phyloP scores from a whole-genome alignment of 1,284 basidiomycete species.

The Mixia osmundae region DNA sequence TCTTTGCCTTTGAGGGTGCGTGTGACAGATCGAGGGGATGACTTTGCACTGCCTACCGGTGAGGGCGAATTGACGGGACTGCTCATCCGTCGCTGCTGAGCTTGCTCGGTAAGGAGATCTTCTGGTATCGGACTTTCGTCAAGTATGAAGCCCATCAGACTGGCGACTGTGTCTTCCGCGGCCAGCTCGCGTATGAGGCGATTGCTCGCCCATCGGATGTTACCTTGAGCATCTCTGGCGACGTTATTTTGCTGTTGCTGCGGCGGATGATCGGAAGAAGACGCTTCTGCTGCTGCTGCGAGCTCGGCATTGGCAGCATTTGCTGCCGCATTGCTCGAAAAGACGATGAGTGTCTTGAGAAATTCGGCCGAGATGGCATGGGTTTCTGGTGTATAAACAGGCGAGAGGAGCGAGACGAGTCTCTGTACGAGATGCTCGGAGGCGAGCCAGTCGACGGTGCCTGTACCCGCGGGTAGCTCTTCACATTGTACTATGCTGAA shows the following conservation, averaged over 20 bases:
- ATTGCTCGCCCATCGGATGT: constrained; percentile 29
- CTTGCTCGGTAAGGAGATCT: too few species aligned
- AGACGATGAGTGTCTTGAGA: constrained; percentile 24
- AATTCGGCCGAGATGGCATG: constrained; percentile 78
- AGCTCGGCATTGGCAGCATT: constrained; percentile 3
- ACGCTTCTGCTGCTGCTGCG: neutral
- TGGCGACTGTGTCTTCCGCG: constrained; percentile 42
- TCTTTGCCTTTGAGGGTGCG: too few species aligned
- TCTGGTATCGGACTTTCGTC: too few species aligned
- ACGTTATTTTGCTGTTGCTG: constrained; percentile 20
- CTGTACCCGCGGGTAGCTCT: constrained; percentile 53
- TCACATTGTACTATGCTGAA: constrained; percentile 81
- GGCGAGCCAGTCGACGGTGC: constrained; percentile 42
- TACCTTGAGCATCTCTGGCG: constrained; percentile 34
- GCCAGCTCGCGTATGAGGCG: constrained; percentile 77
- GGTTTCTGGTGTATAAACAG: constrained; percentile 44
- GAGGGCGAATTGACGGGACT: too few species aligned
- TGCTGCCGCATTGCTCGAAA: neutral
- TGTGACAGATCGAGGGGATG: too few species aligned
- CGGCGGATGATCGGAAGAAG: constrained; percentile 12
- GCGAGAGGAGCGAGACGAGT: constrained; percentile 61
- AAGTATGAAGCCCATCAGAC: constrained; percentile 57
- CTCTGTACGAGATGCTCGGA: constrained; percentile 53
- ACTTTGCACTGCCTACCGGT: too few species aligned
- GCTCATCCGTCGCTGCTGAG: too few species aligned